Base-by-base conservation (phyloP, 306 rosid species). In the Leucaena leucocephala region DNA sequence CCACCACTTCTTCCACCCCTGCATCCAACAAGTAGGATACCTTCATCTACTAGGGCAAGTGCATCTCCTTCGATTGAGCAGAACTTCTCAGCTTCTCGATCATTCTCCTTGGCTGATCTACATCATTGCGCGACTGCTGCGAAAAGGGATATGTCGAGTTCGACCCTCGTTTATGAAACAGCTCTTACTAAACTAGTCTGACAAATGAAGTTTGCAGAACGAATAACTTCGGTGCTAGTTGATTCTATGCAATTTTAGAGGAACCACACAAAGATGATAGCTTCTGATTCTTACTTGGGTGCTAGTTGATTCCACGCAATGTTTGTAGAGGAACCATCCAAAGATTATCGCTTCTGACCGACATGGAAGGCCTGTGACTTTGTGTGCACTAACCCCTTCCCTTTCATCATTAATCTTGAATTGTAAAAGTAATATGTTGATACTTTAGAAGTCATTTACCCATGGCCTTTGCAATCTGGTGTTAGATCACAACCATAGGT, bases 101-200 rank as follows among this genome's bases (percentile, higher is more conserved):
- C 98, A 7, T 85, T 80, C 13, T 93, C 98, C 8, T 35, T 86
- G 75, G 93, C 85, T 33, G 96, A 95, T 78, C 69, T 95, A 21
- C 89, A 85, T 35, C 85, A 91, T 67, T 87, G 95, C 80, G 84
- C 82, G 27, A 57, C 79, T 62, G 81, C 85, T 61, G 90, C 88
- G 16, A 72, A 89, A 54, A 71, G 35, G 5, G 87, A 72, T 52
- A 59, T 73, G 36, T 7, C 88, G 2, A 62, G 49, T 66, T 38
- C 87, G 33, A 67, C 86, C 27, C 15, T 82, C 58, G 73, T 59
- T 70, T 22, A 74, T 68, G 52, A 76, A 71, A 40, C 77, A 52
- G 48, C 85, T 45, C 74, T 5, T 49, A 36, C 55, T 45, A 63
- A 75, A 64, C 43, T 70, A 74, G 85, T 72, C 4, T 69, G 40